Base-by-base conservation (phyloP, 306 rosid species). In the Inga oerstediana region DNA sequence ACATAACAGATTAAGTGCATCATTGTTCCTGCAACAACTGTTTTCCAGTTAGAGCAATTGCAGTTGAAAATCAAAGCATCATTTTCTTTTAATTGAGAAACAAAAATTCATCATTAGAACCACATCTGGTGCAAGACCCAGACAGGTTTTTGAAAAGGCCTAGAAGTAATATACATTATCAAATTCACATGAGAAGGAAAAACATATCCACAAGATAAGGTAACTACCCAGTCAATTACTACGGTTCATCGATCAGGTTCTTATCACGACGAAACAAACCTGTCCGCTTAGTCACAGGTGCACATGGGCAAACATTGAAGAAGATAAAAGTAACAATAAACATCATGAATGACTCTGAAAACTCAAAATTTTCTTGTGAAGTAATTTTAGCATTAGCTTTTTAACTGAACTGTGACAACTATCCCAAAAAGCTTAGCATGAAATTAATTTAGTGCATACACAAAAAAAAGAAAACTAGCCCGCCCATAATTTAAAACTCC, bases 401-500 rank as follows among this genome's bases (percentile, higher is more conserved):
- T 19, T 43, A 41, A 1, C 37, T 45, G 46, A 58, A 78, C 56
- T 13, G 45, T 62, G 41, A 35, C 9, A 78, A 30, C 15, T 20
- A 30, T 24, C 69, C 69, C 69, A 62, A 27, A 64, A 64, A 8
- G 39, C 39, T 64, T 13, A 27, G 37, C 39, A 27, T 64, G 19
- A 64, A 64, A 19, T 27, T 64, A 64, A 64, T 64, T 64, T 59
- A 46, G 46, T 64, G 17, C 72, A 74, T 46, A 54, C 48, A 74
- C 56, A 62, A 56, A 64, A 64, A 20, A 20, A 8, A 20, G 3
- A 20, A 56, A n/a, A 58, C 72, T 75, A 83, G 93, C 99, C 99
- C 94, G 97, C 46, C 98, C 99, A 80, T 96, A 96, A 88, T 96
- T 96, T 59, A 96, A 77, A 74, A 96, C 90, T 73, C 98, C 99